phyloP scores from a whole-genome alignment of 306 rosid genomes.

The Fragaria iinumae region DNA sequence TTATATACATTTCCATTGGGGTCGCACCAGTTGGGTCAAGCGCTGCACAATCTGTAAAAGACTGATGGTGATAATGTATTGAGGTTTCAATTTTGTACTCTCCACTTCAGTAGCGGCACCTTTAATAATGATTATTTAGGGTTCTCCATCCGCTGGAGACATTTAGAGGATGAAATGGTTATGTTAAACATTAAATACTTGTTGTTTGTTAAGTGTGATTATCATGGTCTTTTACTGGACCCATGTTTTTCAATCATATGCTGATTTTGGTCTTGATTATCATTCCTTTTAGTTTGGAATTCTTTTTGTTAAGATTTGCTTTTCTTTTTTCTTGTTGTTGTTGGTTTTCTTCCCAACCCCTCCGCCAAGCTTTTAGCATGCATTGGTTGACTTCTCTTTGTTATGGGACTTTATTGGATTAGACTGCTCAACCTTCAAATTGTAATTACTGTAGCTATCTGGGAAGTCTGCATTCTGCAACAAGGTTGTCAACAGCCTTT shows the following conservation, averaged over 20 bases:
- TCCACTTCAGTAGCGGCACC: neutral
- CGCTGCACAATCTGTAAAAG: neutral
- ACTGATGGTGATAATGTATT: neutral
- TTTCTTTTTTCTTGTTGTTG: neutral
- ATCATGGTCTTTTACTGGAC: neutral
- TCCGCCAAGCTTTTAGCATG: neutral
- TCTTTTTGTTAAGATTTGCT: neutral
- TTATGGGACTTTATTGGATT: neutral
- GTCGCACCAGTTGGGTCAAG: neutral
- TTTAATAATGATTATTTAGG: neutral
- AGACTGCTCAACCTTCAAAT: neutral
- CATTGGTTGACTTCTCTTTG: slow-evolving; percentile 1
- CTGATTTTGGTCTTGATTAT: neutral
- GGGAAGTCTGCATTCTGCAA: neutral
- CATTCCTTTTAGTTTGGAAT: neutral
- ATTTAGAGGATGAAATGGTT: slow-evolving; percentile 2
- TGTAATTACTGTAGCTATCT: neutral
- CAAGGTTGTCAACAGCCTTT: neutral
- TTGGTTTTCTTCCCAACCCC: neutral
- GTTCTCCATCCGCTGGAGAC: neutral
- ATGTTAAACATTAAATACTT: neutral
- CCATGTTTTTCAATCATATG: neutral
- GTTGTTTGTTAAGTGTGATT: neutral
- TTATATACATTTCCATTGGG: neutral
- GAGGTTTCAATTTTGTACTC: neutral